These are phyloP conservation scores for Beauveria sp. DNA, from an alignment of 2,329 filamentous ascomycete species.

Conservation along the genomic window DNA sequence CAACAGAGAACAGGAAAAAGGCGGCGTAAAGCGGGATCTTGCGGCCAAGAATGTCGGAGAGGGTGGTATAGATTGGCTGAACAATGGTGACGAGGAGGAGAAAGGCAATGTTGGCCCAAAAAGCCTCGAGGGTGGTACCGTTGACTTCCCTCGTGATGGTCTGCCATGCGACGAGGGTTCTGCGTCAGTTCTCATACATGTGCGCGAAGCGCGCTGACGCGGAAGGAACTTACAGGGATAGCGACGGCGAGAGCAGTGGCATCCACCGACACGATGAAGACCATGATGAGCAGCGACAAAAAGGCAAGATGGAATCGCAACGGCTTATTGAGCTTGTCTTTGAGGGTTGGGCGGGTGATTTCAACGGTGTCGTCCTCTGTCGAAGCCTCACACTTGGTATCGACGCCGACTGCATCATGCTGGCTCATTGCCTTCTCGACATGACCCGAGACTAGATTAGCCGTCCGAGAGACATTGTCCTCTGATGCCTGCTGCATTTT, in stretches of 20 bases:
- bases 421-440: not conserved
- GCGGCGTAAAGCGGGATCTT: slow-evolving; percentile 23
- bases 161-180: slow-evolving; percentile 8
- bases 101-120: slow-evolving; percentile 66
- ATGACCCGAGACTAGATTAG: not conserved
- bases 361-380: not conserved
- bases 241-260: not conserved
- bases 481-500: not conserved
- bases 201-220: not conserved
- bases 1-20: slow-evolving; percentile 28
- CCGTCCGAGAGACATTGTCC: not conserved
- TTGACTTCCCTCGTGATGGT: slow-evolving; percentile 40
- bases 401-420: not conserved
- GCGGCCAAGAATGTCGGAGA: slow-evolving; percentile 28
- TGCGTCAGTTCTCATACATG: not conserved
- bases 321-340: not conserved
- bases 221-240: not conserved
- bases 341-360: not conserved
- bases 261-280: not conserved
- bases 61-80: slow-evolving; percentile 36
- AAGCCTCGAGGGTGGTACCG: slow-evolving; percentile 53
- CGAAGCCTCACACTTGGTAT: not conserved
- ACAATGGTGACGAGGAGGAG: slow-evolving; percentile 56
- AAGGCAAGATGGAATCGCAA: slow-evolving; percentile 1
- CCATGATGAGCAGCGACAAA: not conserved